phyloP scores from a whole-genome alignment of 805 yeast genomes.

The Schizosaccharomyces octosporus region DNA sequence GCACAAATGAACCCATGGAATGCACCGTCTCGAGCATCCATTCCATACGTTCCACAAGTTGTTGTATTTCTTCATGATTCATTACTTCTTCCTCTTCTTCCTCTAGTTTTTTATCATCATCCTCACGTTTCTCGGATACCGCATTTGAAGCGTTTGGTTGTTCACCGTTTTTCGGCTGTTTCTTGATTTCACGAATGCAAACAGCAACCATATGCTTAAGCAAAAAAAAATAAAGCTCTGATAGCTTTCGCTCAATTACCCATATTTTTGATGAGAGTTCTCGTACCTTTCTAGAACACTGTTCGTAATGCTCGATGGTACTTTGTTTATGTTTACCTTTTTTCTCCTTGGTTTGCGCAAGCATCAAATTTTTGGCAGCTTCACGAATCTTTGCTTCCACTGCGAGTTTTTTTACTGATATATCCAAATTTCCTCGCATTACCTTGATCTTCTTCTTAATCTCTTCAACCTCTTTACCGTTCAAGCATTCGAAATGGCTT shows the following conservation, averaged over 20 bases:
- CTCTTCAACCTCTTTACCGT: background rate
- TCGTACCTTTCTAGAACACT: background rate
- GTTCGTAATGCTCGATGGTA: background rate
- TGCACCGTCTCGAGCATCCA: background rate
- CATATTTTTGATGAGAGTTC: background rate
- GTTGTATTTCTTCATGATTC: background rate
- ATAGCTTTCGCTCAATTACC: background rate
- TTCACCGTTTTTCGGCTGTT: too few relatives aligned
- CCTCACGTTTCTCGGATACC: too few relatives aligned
- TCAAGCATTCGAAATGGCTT: background rate
- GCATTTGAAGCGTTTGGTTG: too few relatives aligned
- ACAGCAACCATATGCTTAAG: background rate
- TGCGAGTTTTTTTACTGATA: background rate
- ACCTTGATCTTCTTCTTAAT: background rate
- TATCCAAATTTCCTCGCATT: background rate
- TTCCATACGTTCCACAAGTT: background rate
- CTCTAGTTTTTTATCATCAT: background rate
- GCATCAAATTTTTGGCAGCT: background rate
- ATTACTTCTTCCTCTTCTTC: background rate
- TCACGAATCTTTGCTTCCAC: background rate
- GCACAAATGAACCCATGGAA: background rate
- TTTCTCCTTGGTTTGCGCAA: background rate
- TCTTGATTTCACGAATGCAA: background rate
- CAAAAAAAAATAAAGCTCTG: background rate
- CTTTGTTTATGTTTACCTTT: background rate